Percentiles rank a stretch among this genome's conserved stretches.
Evolutionary conservation across 2,329 filamentous ascomycete species (phyloP).

Genomic region (Aspergillus brasiliensis): DNA sequence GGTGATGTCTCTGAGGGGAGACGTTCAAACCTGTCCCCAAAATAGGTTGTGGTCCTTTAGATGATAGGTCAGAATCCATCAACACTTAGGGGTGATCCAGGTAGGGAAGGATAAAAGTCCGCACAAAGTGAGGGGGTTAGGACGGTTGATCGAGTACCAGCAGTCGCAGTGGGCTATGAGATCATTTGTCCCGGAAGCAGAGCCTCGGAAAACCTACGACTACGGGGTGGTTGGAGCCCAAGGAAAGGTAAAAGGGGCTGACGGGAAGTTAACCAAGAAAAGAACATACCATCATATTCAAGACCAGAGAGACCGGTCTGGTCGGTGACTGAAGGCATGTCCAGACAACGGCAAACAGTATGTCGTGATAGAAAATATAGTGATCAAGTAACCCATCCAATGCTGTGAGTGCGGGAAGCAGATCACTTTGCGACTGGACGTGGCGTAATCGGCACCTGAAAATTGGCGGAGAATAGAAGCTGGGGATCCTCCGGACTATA

Average conservation of each 20-base stretch:
- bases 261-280: slow-evolving; percentile 10
- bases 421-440: background rate
- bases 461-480: background rate
- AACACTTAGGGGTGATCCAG: slow-evolving; percentile 3
- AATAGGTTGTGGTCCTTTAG: slow-evolving; percentile 30
- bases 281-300: slow-evolving; percentile 34
- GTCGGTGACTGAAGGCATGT: slow-evolving; percentile 36
- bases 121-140: background rate
- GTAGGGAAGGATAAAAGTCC: slow-evolving; percentile 1
- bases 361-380: background rate
- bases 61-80: slow-evolving; percentile 31
- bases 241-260: slow-evolving; percentile 10
- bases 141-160: slow-evolving; percentile 1
- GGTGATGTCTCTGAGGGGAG: slow-evolving; percentile 26
- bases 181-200: slow-evolving; percentile 21
- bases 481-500: background rate
- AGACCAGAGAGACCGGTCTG: slow-evolving; percentile 23
- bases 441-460: background rate
- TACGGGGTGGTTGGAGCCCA: slow-evolving; percentile 17
- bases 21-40: slow-evolving; percentile 31
- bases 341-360: background rate
- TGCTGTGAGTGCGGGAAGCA: slow-evolving; percentile 45
- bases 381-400: slow-evolving; percentile 48
- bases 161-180: slow-evolving; percentile 22
- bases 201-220: slow-evolving; percentile 20